A percentile compares a stretch with the other conserved stretches of the same genome.
phyloP scores from a whole-genome alignment of 2,329 filamentous ascomycete genomes.

The Alternaria conjuncta region DNA sequence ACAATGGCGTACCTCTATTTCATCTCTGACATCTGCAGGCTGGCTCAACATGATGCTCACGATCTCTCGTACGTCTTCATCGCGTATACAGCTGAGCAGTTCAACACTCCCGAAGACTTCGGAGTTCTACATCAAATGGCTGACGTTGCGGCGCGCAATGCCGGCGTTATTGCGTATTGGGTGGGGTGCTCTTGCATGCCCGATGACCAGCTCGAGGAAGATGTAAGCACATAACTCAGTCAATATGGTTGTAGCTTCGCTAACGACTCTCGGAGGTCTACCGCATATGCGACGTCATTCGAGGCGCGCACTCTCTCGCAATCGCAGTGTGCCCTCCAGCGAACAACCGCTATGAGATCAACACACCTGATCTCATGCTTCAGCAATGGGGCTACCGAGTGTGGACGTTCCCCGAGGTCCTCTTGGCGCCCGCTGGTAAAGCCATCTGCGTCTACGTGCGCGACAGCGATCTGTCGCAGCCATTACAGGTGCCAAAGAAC shows the following conservation, averaged over 20 bases:
- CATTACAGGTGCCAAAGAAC: conserved; percentile 45
- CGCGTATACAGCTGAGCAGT: conserved; percentile 53
- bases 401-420: conserved; percentile 56
- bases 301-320: conserved; percentile 51
- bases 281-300: conserved; percentile 55
- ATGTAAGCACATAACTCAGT: conserved; percentile 18
- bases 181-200: conserved; percentile 53
- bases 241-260: background rate
- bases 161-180: conserved; percentile 53
- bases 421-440: conserved; percentile 41
- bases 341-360: conserved; percentile 25
- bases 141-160: conserved; percentile 47
- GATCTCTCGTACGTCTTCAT: conserved; percentile 50
- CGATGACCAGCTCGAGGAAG: conserved; percentile 41
- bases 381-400: conserved; percentile 54
- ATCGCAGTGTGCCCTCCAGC: conserved; percentile 49
- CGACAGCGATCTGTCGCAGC: conserved; percentile 27
- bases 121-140: conserved; percentile 45
- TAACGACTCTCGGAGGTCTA: conserved; percentile 40
- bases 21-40: conserved; percentile 8
- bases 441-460: conserved; percentile 45
- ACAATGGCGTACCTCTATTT: background rate
- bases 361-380: conserved; percentile 41
- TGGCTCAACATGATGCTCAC: conserved; percentile 27
- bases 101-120: conserved; percentile 38